Evolutionary conservation across 148 eudicot genomes (phyloP), one percentile per base, ranked within the genome.

Genomic region (Nepenthes mirabilis): DNA sequence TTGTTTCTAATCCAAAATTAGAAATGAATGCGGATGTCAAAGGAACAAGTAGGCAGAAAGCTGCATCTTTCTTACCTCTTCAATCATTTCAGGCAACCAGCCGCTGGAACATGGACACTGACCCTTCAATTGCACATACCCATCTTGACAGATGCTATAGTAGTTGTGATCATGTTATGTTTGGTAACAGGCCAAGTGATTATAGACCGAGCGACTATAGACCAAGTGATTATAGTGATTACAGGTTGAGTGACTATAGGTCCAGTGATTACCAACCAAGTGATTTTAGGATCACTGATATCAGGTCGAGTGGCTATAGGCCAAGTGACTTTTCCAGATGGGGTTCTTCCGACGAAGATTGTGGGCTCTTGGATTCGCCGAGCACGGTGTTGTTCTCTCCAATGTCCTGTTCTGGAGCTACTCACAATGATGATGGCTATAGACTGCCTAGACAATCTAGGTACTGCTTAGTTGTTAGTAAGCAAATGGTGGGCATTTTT

Each of bases 311-410:
- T 69, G 93, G 83, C 55, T 78, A 57, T 51, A 80, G 89, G 71
- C 81, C 83, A 1, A 88, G 95, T 82, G 93, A 81, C 58, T 85
- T 74, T 69, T 87, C 95, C 1, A 77, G 82, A 70, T 84, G 81
- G 89, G 97, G 95, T 57, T 90, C 90, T 14, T 84, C 95, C 1
- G 97, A 91, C 49, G 97, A 91, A 60, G 97, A 91, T 68, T 82
- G 75, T 76, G 74, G 75, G 37, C 76, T 77, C 3, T 82, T 73
- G 45, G 96, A 88, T 65, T 91, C 98, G 47, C 96, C 96, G 1
- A 88, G 94, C 73, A 80, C 86, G 1, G 79, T 82, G 11, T 58
- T 83, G 56, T 76, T 65, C 65, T 88, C 96, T 23, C 90, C 95
- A 5, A 72, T 79, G 74, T 79, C 82, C 6, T 70, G 68, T 60